These are phyloP conservation scores for Aphanomyces cochlioides DNA, from an alignment of 352 stramenopile species.

Conservation along the genomic window DNA sequence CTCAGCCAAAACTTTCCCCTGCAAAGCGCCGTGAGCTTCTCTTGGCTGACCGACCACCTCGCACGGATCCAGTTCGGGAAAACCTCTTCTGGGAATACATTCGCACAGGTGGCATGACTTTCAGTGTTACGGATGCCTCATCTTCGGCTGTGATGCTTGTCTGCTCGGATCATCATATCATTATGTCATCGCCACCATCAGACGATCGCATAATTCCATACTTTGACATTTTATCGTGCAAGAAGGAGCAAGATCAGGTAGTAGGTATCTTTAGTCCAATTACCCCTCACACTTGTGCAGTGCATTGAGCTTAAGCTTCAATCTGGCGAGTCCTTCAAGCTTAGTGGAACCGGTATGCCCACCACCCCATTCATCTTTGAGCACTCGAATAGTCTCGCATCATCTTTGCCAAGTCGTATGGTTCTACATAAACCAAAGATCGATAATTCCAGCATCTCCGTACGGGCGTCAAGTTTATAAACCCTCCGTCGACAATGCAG, in stretches of 20 bases:
- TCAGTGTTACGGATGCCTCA: slow-evolving; percentile 61
- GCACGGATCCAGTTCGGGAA: slow-evolving; percentile 40
- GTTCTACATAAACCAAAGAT: slow-evolving; percentile 39
- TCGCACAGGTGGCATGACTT: slow-evolving; percentile 44
- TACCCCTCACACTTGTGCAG: no score
- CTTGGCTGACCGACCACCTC: slow-evolving; percentile 48
- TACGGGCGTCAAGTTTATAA: not conserved
- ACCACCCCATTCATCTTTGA: no score
- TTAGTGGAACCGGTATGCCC: no score
- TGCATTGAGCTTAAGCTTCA: no score
- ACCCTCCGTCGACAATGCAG: not conserved
- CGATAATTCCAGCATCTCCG: slow-evolving; percentile 21
- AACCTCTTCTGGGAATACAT: slow-evolving; percentile 55
- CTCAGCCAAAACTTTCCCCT: slow-evolving; percentile 35
- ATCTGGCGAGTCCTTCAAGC: no score
- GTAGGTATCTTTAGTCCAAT: no score
- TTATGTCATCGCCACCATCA: slow-evolving; percentile 53
- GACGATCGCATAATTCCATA: slow-evolving; percentile 59
- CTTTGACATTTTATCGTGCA: slow-evolving; percentile 49
- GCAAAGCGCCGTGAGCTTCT: slow-evolving; percentile 50
- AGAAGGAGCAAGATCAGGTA: no score
- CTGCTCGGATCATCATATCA: slow-evolving; percentile 49
- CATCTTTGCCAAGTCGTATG: slow-evolving; percentile 35
- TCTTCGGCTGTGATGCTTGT: slow-evolving; percentile 53
- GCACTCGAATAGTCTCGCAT: slow-evolving; percentile 35